These are phyloP conservation scores for Penicilliopsis zonata DNA, from an alignment of 495 filamentous ascomycete genomes.

Conservation along the genomic window DNA sequence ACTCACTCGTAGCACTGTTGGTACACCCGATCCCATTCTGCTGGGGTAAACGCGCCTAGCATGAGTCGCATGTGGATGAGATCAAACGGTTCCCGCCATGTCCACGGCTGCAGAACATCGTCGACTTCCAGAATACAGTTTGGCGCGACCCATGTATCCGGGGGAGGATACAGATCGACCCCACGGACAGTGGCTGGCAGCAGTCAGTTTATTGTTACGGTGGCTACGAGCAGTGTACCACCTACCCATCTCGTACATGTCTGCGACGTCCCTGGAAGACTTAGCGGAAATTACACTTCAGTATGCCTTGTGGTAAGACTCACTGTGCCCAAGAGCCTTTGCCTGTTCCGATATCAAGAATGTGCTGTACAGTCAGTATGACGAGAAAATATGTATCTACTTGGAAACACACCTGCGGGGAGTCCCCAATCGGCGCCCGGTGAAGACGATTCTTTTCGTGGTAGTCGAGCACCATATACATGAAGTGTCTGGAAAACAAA, in stretches of 20 bases:
- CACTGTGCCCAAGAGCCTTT: constrained; percentile 5
- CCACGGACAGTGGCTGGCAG: constrained; percentile 2
- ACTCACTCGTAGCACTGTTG: constrained; percentile 12
- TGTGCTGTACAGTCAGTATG: too few relatives aligned
- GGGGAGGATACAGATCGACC: not conserved
- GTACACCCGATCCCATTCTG: constrained; percentile 11
- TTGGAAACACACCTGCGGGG: not conserved
- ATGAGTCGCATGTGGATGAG: constrained; percentile 10
- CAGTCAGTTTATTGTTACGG: not conserved
- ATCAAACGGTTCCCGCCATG: constrained; percentile 8
- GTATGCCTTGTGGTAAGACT: not conserved
- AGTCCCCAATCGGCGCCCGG: not conserved
- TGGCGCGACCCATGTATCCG: constrained; percentile 8
- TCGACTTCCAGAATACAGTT: constrained; percentile 12
- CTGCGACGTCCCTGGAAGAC: constrained; percentile 1
- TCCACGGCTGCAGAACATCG: constrained; percentile 9
- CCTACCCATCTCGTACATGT: not conserved
- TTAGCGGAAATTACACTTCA: too few relatives aligned
- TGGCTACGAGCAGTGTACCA: too few relatives aligned
- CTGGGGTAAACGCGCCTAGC: constrained; percentile 1
- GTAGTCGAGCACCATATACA: constrained; percentile 2
- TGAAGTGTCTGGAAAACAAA: constrained; percentile 1
- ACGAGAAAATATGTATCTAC: too few relatives aligned
- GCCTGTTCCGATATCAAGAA: constrained; percentile 2
- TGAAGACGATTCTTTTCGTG: constrained; percentile 1